Evolutionary conservation across 805 yeast genomes (phyloP).

Genomic region (Wickerhamiella australiensis): DNA sequence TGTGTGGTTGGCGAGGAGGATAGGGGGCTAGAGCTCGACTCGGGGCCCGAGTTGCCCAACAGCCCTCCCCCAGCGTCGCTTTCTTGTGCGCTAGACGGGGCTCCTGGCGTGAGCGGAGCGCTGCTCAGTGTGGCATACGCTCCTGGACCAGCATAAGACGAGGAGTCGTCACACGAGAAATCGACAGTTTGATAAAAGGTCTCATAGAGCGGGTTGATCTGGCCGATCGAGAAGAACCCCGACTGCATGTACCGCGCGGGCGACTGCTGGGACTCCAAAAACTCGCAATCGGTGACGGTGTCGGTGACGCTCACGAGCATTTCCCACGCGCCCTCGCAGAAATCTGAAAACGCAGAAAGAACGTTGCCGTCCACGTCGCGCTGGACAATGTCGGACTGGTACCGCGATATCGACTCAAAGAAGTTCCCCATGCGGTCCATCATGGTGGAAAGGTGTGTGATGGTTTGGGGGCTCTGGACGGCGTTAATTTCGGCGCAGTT

Average conservation of each 20-base stretch:
- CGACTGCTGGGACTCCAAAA: neutral
- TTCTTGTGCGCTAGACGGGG: too few relatives aligned
- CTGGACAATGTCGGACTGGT: neutral
- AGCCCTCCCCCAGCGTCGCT: too few relatives aligned
- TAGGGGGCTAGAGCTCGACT: too few relatives aligned
- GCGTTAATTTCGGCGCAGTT: neutral
- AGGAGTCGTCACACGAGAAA: neutral
- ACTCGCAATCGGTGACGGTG: slow-evolving; percentile 1
- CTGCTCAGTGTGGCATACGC: neutral
- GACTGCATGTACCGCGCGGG: neutral
- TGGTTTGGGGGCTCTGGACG: neutral
- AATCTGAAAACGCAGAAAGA: neutral
- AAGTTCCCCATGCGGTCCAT: neutral
- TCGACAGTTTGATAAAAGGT: slow-evolving; percentile 3
- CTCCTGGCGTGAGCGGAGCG: too few relatives aligned
- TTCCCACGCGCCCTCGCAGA: slow-evolving; percentile 2
- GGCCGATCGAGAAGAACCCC: neutral
- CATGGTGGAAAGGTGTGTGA: neutral
- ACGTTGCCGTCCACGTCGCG: neutral
- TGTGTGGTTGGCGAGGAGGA: too few relatives aligned
- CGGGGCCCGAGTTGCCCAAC: too few relatives aligned
- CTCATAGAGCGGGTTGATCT: neutral
- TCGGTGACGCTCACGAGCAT: neutral
- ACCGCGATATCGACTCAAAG: neutral
- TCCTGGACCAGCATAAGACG: neutral